Evolutionary conservation across 2,329 filamentous ascomycete genomes (phyloP).

Genomic region (Exserohilum turcica): DNA sequence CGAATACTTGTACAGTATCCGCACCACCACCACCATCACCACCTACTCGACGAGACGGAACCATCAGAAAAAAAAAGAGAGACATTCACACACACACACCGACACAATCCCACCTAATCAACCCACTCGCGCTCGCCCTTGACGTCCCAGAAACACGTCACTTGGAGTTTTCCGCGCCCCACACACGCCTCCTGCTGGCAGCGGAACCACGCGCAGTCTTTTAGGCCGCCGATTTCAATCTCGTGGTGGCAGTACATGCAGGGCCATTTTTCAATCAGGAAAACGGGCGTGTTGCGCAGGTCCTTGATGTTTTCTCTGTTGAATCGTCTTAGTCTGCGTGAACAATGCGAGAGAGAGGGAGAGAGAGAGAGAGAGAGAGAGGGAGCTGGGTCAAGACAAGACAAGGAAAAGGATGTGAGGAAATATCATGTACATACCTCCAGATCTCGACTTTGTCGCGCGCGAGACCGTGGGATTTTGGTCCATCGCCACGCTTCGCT

Average conservation of each 20-base stretch:
- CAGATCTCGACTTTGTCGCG: background rate
- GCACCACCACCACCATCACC: too few species aligned
- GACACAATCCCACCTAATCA: background rate
- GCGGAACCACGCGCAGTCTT: background rate
- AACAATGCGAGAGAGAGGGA: too few species aligned
- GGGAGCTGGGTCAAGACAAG: too few species aligned
- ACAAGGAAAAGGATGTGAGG: background rate
- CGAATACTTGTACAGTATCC: too few species aligned
- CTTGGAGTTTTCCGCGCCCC: conserved; percentile 2
- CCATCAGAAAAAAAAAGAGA: too few species aligned
- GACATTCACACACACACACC: too few species aligned
- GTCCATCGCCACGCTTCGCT: background rate
- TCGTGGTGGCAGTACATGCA: conserved; percentile 10
- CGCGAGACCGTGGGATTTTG: background rate
- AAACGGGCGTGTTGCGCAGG: background rate
- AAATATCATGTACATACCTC: background rate
- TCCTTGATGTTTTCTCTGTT: background rate
- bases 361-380: too few species aligned
- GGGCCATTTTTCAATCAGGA: background rate
- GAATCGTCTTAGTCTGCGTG: background rate
- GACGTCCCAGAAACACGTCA: background rate
- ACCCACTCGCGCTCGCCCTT: background rate
- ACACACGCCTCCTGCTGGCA: background rate
- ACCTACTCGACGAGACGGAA: too few species aligned
- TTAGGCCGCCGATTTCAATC: background rate